phyloP scores from a whole-genome alignment of 2,329 filamentous ascomycete species.

The Arthrobotrys iridis region DNA sequence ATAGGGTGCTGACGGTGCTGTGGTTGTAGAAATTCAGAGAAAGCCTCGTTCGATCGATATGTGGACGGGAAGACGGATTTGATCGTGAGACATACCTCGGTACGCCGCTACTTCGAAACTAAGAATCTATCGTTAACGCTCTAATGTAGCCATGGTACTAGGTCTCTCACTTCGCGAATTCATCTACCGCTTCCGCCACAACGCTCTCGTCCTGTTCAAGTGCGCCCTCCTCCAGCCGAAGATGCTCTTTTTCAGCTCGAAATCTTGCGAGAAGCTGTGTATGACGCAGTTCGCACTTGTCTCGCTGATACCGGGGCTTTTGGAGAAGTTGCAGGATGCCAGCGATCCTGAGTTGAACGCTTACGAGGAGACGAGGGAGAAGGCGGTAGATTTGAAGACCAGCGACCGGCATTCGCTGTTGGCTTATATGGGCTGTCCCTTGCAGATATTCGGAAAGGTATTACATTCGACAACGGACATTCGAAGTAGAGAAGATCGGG shows the following conservation, averaged over 20 bases:
- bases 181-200: conserved; percentile 92
- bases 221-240: conserved; percentile 93
- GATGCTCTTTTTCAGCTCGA: conserved; percentile 99
- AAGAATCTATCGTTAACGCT: conserved; percentile 20
- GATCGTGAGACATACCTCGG: conserved; percentile 87
- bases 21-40: conserved; percentile 57
- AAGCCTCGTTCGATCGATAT: conserved; percentile 53
- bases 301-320: conserved; percentile 90
- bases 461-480: conserved; percentile 28
- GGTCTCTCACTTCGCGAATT: conserved; percentile 83
- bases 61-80: conserved; percentile 46
- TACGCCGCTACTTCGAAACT: conserved; percentile 61
- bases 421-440: conserved; percentile 90
- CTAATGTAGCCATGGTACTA: conserved; percentile 59
- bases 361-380: conserved; percentile 78
- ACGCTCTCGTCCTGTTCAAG: conserved; percentile 93
- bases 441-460: conserved; percentile 94
- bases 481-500: conserved; percentile 23
- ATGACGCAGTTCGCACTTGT: conserved; percentile 98
- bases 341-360: conserved; percentile 91
- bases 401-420: conserved; percentile 91
- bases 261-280: conserved; percentile 86
- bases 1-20: conserved; percentile 56
- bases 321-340: conserved; percentile 91
- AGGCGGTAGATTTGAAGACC: conserved; percentile 85